Evolutionary conservation across 192 early-diverging fungal genomes (phyloP), one percentile per base, ranked within the genome.

Genomic region (Coemansia umbellata): DNA sequence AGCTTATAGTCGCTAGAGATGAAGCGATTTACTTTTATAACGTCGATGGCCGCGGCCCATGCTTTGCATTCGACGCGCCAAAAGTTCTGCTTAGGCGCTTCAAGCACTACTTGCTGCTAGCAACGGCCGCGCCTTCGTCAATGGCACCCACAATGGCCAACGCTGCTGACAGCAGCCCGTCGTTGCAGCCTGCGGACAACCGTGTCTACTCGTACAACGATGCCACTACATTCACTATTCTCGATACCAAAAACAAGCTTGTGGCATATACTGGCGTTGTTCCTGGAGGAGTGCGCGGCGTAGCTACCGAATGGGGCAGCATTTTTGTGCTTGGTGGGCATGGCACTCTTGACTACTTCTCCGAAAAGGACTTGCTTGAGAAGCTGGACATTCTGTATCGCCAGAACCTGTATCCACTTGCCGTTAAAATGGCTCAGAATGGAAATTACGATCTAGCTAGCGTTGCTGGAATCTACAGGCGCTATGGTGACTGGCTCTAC

Each of bases 401-500:
- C 22, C 84, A 94, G 56, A 94, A 96, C 63, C 78, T 95, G 74
- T 96, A 94, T 62, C 79, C 85, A 5, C 73, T 95, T 15, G 91
- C 95, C 0, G 86, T 98, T 47, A 89, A 88, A 59, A 66, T 98
- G 55, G 92, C 85, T 0, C 85, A 89, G 58, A 86, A 83, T 60
- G 82, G 82, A 57, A 86, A 86, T 50, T 91, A 86, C 57, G 89
- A 94, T 57, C 79, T 86, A 54, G 83, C 82, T 3, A 94, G 85
- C 39, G 80, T 95, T 35, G 83, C 92, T 0, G 94, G 95, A 23
- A 95, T 99, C 27, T 91, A 93, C 78, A 93, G 88, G 62, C 85
- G 87, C 36, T 92, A 97, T 55, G 95, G 88, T 5, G 95, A 98
- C 70, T 90, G 89, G 80, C 80, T 97, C n/a, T 97, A 97, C 67